A percentile compares a stretch with the other conserved stretches of the same genome.
phyloP scores from a whole-genome alignment of 1,139 yeast species.

The Zygosaccharomyces sapae region DNA sequence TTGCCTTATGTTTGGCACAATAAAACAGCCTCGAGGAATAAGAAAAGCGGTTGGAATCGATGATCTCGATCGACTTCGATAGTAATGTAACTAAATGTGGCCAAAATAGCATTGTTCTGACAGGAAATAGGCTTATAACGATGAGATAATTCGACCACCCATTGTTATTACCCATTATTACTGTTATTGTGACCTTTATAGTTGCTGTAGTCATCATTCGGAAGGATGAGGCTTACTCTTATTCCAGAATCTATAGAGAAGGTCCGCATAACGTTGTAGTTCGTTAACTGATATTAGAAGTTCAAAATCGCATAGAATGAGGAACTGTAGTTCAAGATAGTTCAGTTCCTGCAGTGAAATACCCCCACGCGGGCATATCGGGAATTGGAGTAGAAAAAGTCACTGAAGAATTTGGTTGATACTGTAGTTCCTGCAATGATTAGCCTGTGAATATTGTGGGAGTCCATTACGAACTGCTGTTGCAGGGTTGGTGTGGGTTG shows the following conservation, averaged over 20 bases:
- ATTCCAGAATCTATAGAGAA: constrained; percentile 78
- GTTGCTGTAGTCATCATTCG: not conserved
- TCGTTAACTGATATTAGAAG: constrained; percentile 88
- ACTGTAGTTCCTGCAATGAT: constrained; percentile 97
- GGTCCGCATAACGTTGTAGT: constrained; percentile 83
- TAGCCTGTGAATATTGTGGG: constrained; percentile 88
- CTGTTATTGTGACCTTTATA: not conserved
- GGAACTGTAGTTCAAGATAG: constrained; percentile 84
- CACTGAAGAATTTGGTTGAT: constrained; percentile 91
- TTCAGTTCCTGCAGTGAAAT: constrained; percentile 90
- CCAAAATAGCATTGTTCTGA: not conserved
- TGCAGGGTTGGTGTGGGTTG: constrained; percentile 11
- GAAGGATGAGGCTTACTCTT: constrained; percentile 8
- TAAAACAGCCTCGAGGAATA: not conserved
- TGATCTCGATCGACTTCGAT: not conserved
- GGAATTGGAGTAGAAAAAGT: constrained; percentile 90
- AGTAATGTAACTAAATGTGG: not conserved
- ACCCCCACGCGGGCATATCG: constrained; percentile 98
- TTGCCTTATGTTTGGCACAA: not conserved
- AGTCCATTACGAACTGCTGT: constrained; percentile 89
- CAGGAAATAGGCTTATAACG: no score
- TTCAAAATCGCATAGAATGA: constrained; percentile 77
- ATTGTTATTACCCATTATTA: no score
- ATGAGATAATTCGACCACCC: no score
- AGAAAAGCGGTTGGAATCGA: not conserved